Base-by-base conservation (phyloP, 441 rosid species). In the Bruguiera hainesii region DNA sequence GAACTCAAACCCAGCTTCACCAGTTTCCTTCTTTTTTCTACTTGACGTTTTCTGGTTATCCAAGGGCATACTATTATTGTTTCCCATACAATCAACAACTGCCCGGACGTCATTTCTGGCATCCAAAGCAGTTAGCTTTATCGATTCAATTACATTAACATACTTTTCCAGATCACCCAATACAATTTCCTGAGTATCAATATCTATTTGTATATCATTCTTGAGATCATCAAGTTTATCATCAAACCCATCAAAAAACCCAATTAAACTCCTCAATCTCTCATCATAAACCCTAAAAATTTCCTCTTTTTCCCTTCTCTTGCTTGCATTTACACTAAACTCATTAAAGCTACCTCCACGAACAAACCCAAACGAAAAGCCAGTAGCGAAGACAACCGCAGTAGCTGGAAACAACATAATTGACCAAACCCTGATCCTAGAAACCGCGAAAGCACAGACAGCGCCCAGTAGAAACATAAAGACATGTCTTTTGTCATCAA, bases 321-420 rank as follows among this genome's bases (percentile, higher is more conserved):
- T 78, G 60, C 48, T 75, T 42, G 69, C 70, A 42, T 63, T 66
- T 7, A 19, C 71, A 58, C 46, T 58, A 31, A 66, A 61, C 60
- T 77, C 85, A 52, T 10, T 74, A 0, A 79, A 71, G 55, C 69
- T 56, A 33, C 89, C 83, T 0, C 88, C 85, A 5, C 84, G 84
- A 64, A 83, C 75, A 71, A 79, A 81, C 63, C 91, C 94, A 51
- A 80, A 21, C 0, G 88, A 84, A 72, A 88, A 82, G 63, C 95
- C 89, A 60, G 76, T 49, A 30, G 76, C 85, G 26, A 84, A 88
- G 49, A 88, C 77, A 82, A 85, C 74, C 57, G 77, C 79, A 50
- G 87, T 71, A 48, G 88, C 89, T 4, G 91, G 88, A 74, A 88
- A 82, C 30, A 79, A 51, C 18, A 83, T 29, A 68, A 86, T 69